Base-by-base conservation (phyloP, 805 yeast genomes). In the Candida sakaeoensis region DNA sequence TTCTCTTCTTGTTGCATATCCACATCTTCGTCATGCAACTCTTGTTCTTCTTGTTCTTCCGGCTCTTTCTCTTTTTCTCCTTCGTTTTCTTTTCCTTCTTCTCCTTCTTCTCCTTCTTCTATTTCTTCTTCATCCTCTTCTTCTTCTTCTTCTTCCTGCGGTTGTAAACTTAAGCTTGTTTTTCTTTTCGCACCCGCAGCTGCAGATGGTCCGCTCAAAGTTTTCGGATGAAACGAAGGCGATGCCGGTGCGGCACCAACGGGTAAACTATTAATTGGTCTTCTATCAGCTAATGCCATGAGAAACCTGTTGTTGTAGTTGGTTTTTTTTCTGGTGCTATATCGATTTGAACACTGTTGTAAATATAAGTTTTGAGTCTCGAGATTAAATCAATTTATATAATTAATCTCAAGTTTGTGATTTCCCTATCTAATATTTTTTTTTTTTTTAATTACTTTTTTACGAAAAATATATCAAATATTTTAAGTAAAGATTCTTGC, bases 201-300 rank as follows among this genome's bases (percentile, higher is more conserved):
- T 12, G 50, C 30, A 33, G 46, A 37, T 10, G 49, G 28, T 51
- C 37, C 8, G 26, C 49, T 49, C 44, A 56, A 53, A 24, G 60
- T 46, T 35, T 50, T 53, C 16, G 70, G 57, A 41, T 63, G 62
- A 48, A 62, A 68, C 15, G 72, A 58, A 7, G 74, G 74, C 5
- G 71, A 58, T 27, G 73, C 65, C 14, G 75, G 72, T 9, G 73
- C 58, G 14, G 77, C 69, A 33, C 74, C 58, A 17, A 69, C 70
- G 33, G 80, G 75, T 50, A 77, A 65, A 37, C 16, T 36, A 25
- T 72, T 75, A 39, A 77, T 68, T 19, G 83, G 83, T 70, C 82
- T 76, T 67, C 81, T 74, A 55, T 79, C 80, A 45, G 85, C 79
- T 63, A 79, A 69, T 42, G 85, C 85, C 85, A 79, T 79, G n/a